Percentiles rank a stretch among this genome's conserved stretches.
phyloP scores from a whole-genome alignment of 2,329 filamentous ascomycete genomes.

The Cadophora sp. region DNA sequence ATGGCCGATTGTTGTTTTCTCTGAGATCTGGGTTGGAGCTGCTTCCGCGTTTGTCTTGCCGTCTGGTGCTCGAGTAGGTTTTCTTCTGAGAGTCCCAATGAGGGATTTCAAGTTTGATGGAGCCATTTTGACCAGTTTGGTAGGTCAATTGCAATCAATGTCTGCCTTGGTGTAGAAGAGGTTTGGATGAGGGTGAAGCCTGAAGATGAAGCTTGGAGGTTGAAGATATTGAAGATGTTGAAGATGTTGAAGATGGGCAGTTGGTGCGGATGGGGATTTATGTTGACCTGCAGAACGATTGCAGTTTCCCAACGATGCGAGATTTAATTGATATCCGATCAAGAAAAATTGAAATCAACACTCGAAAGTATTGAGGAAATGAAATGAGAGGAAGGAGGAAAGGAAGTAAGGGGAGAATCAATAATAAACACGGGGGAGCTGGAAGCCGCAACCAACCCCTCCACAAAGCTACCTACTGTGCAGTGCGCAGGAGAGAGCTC shows the following conservation, averaged over 20 bases:
- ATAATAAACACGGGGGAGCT: background rate
- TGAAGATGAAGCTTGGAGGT: background rate
- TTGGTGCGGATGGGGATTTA: background rate
- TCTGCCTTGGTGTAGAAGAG: too few species aligned
- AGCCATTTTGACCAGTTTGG: conserved; percentile 30
- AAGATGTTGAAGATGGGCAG: too few species aligned
- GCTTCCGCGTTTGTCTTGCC: conserved; percentile 51
- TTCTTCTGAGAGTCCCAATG: conserved; percentile 53
- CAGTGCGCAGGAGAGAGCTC: background rate
- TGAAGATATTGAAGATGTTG: background rate
- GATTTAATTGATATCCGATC: background rate
- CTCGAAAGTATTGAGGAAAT: background rate
- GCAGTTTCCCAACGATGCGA: too few species aligned
- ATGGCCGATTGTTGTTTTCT: conserved; percentile 51
- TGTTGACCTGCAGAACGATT: background rate
- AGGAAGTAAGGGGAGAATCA: conserved; percentile 1
- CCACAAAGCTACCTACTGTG: conserved; percentile 2
- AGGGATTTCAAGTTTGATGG: conserved; percentile 49
- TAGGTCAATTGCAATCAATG: background rate
- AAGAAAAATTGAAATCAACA: background rate
- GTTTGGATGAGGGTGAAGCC: conserved; percentile 16
- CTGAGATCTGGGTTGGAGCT: conserved; percentile 39
- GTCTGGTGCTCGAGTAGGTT: conserved; percentile 55
- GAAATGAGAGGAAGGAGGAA: background rate
- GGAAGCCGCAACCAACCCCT: conserved; percentile 4